Evolutionary conservation across 352 stramenopile genomes (phyloP).

Genomic region (Globisporangium viniferum): DNA sequence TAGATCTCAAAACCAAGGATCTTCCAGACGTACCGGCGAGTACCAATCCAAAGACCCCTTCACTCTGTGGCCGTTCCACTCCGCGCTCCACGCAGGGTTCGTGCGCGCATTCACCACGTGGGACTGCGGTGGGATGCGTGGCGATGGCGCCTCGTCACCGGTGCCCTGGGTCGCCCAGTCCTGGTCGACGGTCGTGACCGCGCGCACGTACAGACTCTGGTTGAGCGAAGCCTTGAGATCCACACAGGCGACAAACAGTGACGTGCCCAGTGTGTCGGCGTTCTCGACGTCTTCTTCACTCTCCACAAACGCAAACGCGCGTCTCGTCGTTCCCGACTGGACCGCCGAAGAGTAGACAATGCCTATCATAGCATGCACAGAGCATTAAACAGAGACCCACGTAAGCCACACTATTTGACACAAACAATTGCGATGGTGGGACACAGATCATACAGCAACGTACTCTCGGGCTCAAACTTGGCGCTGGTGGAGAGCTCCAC

Average conservation of each 20-base stretch:
- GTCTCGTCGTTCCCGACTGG: constrained; percentile 52
- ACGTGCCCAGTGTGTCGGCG: constrained; percentile 56
- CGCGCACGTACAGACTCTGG: constrained; percentile 48
- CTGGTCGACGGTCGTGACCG: constrained; percentile 73
- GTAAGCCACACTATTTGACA: neutral
- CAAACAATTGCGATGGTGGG: neutral
- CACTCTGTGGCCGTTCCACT: constrained; percentile 70
- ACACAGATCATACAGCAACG: neutral
- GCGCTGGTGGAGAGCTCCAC: constrained; percentile 56
- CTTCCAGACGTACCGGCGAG: constrained; percentile 38
- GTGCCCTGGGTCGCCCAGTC: constrained; percentile 60
- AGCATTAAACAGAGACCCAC: neutral
- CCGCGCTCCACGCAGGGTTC: constrained; percentile 54
- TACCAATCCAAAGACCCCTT: constrained; percentile 60
- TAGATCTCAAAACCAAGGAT: neutral
- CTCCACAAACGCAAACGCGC: constrained; percentile 56
- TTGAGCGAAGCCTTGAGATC: constrained; percentile 30
- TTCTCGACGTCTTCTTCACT: constrained; percentile 30
- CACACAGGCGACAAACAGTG: constrained; percentile 63
- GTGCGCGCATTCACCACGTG: constrained; percentile 82
- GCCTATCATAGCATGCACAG: neutral
- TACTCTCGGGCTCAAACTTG: constrained; percentile 38
- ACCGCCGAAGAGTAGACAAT: constrained; percentile 46
- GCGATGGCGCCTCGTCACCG: constrained; percentile 51
- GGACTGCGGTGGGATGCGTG: constrained; percentile 66